These are phyloP conservation scores for Gonium pectorale DNA, from an alignment of 139 green algal species.

Conservation along the genomic window DNA sequence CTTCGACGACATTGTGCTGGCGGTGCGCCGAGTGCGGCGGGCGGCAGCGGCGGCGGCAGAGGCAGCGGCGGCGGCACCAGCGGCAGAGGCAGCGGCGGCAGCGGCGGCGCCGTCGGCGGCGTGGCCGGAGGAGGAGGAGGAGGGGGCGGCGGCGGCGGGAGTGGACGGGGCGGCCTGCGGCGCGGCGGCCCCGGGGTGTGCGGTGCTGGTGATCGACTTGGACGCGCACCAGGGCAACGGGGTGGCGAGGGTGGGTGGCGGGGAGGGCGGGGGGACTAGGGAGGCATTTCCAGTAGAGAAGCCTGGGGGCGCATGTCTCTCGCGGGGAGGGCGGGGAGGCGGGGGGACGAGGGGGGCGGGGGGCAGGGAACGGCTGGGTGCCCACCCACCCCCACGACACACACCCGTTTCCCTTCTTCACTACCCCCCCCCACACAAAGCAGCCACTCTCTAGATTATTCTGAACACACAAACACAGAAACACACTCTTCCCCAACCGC, in stretches of 20 bases:
- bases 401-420: no score
- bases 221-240: constrained; percentile 80
- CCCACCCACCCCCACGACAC: no score
- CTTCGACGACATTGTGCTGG: constrained; percentile 78
- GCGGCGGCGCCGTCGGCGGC: not conserved
- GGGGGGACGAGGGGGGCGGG: not conserved
- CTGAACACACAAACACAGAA: no score
- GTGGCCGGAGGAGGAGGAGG: not conserved
- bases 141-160: not conserved
- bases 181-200: not conserved
- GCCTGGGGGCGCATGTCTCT: no score
- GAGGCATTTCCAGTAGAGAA: no score
- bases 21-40: constrained; percentile 60
- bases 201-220: constrained; percentile 78
- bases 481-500: not conserved
- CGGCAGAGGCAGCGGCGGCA: not conserved
- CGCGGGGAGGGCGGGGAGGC: no score
- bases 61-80: not conserved
- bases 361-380: no score
- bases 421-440: no score
- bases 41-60: not conserved
- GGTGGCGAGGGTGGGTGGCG: constrained; percentile 31
- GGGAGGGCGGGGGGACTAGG: no score
- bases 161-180: not conserved
- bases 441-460: no score